Evolutionary conservation across 345 rosid species (phyloP).

Genomic region (Streptanthus diversifolius): DNA sequence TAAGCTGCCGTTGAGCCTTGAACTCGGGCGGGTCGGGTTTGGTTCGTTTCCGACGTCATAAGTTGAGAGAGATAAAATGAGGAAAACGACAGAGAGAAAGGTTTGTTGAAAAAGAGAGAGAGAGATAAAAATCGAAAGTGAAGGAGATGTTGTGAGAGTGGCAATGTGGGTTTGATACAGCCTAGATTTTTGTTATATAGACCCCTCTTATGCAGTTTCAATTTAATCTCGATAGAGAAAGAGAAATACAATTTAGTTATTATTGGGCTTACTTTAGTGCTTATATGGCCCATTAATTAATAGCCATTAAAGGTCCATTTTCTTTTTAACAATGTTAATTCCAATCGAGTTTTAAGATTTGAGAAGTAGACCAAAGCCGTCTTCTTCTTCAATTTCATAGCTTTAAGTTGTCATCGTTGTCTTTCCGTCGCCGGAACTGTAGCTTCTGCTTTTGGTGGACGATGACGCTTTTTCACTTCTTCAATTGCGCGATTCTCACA

Average conservation of each 20-base stretch:
- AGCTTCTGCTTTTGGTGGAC: slow-evolving; percentile 4
- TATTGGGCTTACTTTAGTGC: neutral
- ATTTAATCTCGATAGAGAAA: neutral
- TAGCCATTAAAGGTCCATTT: neutral
- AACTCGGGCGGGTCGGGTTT: slow-evolving; percentile 36
- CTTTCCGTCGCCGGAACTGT: slow-evolving; percentile 1
- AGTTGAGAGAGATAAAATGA: neutral
- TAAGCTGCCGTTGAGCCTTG: slow-evolving; percentile 40
- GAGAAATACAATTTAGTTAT: neutral
- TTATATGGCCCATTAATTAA: neutral
- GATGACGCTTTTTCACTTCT: slow-evolving; percentile 96
- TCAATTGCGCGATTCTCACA: slow-evolving; percentile 97
- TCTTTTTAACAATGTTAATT: neutral
- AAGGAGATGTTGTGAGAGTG: slow-evolving; percentile 33
- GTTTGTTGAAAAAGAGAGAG: slow-evolving; percentile 22
- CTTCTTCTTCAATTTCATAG: neutral
- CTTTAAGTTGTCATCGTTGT: slow-evolving; percentile 8
- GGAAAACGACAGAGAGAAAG: slow-evolving; percentile 1
- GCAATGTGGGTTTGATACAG: slow-evolving; percentile 22
- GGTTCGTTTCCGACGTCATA: slow-evolving; percentile 50
- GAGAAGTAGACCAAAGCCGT: neutral
- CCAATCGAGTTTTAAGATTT: neutral
- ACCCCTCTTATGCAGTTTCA: neutral
- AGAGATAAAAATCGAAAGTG: slow-evolving; percentile 11
- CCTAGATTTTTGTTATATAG: neutral